Percentiles rank a stretch among this genome's conserved stretches.
These are phyloP conservation scores for Capsella rubella DNA, from an alignment of 441 rosid species.

Conservation along the genomic window DNA sequence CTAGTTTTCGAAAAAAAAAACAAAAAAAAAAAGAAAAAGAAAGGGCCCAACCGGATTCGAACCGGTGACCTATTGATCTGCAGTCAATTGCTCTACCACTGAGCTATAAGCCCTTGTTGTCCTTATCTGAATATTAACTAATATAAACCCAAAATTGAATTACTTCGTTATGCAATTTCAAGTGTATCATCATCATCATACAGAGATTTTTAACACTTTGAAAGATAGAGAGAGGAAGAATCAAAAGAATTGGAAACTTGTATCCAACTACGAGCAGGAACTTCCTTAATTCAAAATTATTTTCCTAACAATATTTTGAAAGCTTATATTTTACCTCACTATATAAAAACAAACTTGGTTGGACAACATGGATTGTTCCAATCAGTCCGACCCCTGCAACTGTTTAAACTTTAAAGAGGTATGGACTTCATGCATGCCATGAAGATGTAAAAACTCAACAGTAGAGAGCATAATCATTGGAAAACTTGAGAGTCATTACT, in stretches of 20 bases:
- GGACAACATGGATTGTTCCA: too few species aligned
- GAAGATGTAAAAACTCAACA: slow-evolving; percentile 14
- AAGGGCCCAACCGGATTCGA: slow-evolving; percentile 83
- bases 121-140: rapidly evolving
- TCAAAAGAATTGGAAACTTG: slow-evolving; percentile 9
- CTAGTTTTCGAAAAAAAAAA: background rate
- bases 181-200: background rate
- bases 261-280: slow-evolving; percentile 56
- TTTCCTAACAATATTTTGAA: too few species aligned
- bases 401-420: background rate
- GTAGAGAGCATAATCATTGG: slow-evolving; percentile 1
- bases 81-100: slow-evolving; percentile 99
- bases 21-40: background rate
- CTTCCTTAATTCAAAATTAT: slow-evolving; percentile 29
- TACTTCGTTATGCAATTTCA: background rate
- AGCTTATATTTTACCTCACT: too few species aligned
- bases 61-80: slow-evolving; percentile 97
- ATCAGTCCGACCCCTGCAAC: background rate
- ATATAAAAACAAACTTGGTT: too few species aligned
- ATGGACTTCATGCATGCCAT: slow-evolving; percentile 2
- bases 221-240: background rate
- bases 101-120: slow-evolving; percentile 76
- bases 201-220: background rate
- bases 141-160: background rate
- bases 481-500: background rate